Conservation (phyloP, 1,284 basidiomycete genomes). For the Hortiboletus rubellus region DNA sequence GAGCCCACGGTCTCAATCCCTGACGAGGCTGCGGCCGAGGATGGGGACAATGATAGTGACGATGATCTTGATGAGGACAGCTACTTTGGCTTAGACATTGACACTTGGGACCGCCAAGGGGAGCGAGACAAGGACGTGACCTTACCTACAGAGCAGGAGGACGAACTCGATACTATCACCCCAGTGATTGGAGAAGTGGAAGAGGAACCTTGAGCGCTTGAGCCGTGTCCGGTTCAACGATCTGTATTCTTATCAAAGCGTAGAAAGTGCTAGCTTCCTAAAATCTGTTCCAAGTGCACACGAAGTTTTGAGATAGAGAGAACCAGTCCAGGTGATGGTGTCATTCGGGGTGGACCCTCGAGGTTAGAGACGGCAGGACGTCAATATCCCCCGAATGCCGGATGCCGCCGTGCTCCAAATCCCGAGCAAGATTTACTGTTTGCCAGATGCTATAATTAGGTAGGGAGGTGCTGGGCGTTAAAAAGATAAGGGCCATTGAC, state of each 20-base stretch:
- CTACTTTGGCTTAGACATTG: background rate
- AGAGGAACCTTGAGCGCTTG: background rate
- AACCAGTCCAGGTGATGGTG: background rate
- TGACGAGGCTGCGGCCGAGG: background rate
- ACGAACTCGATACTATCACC: background rate
- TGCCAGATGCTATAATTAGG: background rate
- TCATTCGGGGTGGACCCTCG: background rate
- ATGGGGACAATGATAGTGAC: background rate
- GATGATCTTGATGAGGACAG: slow-evolving; percentile 1
- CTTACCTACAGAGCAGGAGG: background rate
- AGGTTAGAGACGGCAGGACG: background rate
- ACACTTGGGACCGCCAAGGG: background rate
- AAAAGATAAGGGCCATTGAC: background rate
- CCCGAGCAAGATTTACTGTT: background rate
- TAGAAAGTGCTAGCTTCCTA: background rate
- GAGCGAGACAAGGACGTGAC: background rate
- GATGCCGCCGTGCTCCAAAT: background rate
- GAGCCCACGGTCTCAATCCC: background rate
- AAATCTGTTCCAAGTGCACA: background rate
- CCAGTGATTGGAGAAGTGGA: background rate
- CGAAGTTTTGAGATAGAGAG: background rate
- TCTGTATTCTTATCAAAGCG: background rate
- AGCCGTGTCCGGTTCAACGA: background rate
- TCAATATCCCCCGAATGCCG: background rate
- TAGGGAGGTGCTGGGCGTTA: background rate